Conservation (phyloP, 306 rosid species). For the Mimosa pudica region DNA sequence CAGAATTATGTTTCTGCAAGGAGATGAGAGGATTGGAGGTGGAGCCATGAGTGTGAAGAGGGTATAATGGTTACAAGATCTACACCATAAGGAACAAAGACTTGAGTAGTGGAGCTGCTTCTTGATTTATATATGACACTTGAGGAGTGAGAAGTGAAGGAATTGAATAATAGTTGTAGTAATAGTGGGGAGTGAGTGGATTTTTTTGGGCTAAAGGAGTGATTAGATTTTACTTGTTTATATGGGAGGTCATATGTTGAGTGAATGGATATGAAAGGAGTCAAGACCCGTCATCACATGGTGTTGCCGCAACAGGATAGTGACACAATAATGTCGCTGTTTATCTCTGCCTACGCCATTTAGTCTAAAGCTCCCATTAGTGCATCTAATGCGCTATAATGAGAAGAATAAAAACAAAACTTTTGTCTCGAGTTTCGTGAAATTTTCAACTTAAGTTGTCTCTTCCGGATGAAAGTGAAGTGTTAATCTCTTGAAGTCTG, state of each 20-base stretch:
- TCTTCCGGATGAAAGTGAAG: not conserved
- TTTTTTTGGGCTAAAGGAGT: not conserved
- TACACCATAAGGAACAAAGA: not conserved
- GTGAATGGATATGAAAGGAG: not conserved
- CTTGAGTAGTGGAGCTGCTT: conserved; percentile 8
- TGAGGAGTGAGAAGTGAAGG: not conserved
- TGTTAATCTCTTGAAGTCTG: not conserved
- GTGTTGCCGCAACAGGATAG: conserved; percentile 12
- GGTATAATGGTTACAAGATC: conserved; percentile 13
- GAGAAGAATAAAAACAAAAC: too few relatives aligned
- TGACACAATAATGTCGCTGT: not conserved
- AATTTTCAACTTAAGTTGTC: not conserved
- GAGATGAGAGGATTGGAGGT: conserved; percentile 47
- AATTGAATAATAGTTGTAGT: not conserved
- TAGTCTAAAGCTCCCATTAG: not conserved
- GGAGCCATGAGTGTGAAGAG: conserved; percentile 59
- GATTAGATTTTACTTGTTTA: conserved; percentile 8
- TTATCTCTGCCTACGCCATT: conserved; percentile 35
- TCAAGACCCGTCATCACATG: conserved; percentile 36
- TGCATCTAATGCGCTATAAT: not conserved
- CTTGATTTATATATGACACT: conserved; percentile 18
- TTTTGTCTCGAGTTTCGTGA: too few relatives aligned
- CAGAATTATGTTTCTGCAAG: conserved; percentile 43
- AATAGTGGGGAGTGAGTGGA: conserved; percentile 5
- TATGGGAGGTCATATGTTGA: not conserved